These are phyloP conservation scores for Cunninghamia lanceolata DNA, from an alignment of 75 land plant species.

Conservation along the genomic window DNA sequence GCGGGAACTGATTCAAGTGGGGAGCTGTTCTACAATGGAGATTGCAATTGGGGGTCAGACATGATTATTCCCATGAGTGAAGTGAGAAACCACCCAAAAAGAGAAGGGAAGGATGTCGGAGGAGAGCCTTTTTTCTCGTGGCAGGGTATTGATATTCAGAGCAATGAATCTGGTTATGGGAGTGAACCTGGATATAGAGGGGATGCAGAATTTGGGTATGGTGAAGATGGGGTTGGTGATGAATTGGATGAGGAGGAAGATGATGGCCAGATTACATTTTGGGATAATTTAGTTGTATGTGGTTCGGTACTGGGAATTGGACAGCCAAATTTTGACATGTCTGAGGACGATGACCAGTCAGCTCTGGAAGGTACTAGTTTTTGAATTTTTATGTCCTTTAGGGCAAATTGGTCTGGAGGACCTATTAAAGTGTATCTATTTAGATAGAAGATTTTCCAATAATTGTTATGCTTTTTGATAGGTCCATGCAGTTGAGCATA, in stretches of 20 bases:
- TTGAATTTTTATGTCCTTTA: not conserved
- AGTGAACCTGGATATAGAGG: constrained; percentile 90
- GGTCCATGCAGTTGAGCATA: not conserved
- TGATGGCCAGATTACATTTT: constrained; percentile 24
- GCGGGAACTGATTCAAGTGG: constrained; percentile 91
- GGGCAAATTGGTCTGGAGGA: not conserved
- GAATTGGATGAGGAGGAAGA: constrained; percentile 69
- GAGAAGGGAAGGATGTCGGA: constrained; percentile 21
- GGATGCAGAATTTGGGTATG: constrained; percentile 80
- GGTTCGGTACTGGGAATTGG: constrained; percentile 6
- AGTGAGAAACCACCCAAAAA: constrained; percentile 20
- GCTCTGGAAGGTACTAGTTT: not conserved
- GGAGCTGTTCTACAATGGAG: constrained; percentile 65
- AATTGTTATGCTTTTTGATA: not conserved
- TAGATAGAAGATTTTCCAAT: not conserved
- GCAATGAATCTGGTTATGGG: constrained; percentile 77
- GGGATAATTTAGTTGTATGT: constrained; percentile 24
- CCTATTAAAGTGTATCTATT: not conserved
- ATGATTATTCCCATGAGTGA: constrained; percentile 36
- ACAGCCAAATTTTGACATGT: constrained; percentile 5
- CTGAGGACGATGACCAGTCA: not conserved
- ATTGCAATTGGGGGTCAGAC: constrained; percentile 61
- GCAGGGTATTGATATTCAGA: constrained; percentile 31
- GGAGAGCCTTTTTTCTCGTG: constrained; percentile 17
- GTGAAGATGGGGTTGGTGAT: constrained; percentile 48